phyloP scores from a whole-genome alignment of 176 grass and related monocot genomes.

The Carex cristatella region DNA sequence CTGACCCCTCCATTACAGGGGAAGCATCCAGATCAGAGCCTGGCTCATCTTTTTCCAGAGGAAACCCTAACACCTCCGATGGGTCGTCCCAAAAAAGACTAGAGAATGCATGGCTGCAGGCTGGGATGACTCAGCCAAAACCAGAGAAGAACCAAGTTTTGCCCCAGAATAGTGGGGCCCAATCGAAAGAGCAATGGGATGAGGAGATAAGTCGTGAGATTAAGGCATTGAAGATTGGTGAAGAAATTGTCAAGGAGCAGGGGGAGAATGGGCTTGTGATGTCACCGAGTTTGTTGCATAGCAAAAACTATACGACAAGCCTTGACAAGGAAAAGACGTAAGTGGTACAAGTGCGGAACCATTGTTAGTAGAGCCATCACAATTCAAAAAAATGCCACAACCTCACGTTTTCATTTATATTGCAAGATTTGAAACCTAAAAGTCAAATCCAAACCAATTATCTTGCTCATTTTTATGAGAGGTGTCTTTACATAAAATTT shows the following conservation, averaged over 20 bases:
- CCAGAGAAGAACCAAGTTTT: slow-evolving; percentile 53
- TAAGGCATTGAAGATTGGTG: slow-evolving; percentile 45
- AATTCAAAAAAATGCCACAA: neutral
- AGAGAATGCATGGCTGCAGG: slow-evolving; percentile 79
- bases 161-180: slow-evolving; percentile 36
- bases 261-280: slow-evolving; percentile 32
- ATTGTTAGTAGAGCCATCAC: neutral
- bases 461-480: neutral
- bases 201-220: slow-evolving; percentile 54
- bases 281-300: slow-evolving; percentile 72
- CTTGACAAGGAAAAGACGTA: slow-evolving; percentile 53
- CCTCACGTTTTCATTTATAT: neutral
- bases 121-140: slow-evolving; percentile 32
- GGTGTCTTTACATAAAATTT: neutral
- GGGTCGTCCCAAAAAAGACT: slow-evolving; percentile 70
- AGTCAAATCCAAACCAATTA: neutral
- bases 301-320: slow-evolving; percentile 45
- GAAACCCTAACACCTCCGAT: slow-evolving; percentile 31
- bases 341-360: slow-evolving; percentile 17
- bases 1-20: slow-evolving; percentile 12
- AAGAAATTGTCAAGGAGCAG: slow-evolving; percentile 26
- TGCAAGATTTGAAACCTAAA: neutral
- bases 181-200: slow-evolving; percentile 28
- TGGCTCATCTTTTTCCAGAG: slow-evolving; percentile 19
- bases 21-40: neutral